These are phyloP conservation scores for Gillenia trifoliata DNA, from an alignment of 306 rosid genomes.

Conservation along the genomic window DNA sequence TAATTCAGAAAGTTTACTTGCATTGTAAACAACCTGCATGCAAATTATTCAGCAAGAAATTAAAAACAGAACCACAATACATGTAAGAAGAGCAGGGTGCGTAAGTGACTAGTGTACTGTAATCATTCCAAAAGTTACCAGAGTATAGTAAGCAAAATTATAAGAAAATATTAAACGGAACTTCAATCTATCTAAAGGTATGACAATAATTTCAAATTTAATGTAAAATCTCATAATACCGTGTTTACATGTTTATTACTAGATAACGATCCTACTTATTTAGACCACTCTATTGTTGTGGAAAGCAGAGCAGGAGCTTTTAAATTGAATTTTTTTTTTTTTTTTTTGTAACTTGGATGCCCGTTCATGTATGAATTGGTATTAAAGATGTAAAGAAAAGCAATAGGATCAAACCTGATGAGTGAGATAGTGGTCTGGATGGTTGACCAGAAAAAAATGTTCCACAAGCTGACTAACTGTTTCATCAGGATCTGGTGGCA, in stretches of 20 bases:
- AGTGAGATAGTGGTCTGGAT: slow-evolving; percentile 83
- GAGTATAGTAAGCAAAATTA: too few species aligned
- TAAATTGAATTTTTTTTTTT: neutral
- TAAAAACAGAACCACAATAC: neutral
- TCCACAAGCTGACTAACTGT: slow-evolving; percentile 87
- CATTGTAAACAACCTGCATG: slow-evolving; percentile 77
- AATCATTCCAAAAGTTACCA: neutral
- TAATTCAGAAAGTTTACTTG: slow-evolving; percentile 68
- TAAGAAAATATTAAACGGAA: too few species aligned
- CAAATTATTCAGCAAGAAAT: slow-evolving; percentile 11
- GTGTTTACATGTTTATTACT: neutral
- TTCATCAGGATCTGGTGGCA: slow-evolving; percentile 95
- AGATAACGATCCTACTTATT: neutral
- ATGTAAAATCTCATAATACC: too few species aligned
- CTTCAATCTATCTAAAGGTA: neutral
- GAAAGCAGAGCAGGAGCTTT: neutral
- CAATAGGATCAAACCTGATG: slow-evolving; percentile 58
- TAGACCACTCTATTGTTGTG: neutral
- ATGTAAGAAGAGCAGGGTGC: neutral
- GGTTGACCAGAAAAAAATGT: slow-evolving; percentile 95
- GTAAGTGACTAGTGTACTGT: neutral
- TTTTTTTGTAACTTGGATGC: neutral
- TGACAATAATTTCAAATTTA: neutral
- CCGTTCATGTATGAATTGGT: neutral
- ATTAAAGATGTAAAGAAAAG: neutral